Evolutionary conservation across 2,329 filamentous ascomycete species (phyloP).

Genomic region (Claviceps sp.): DNA sequence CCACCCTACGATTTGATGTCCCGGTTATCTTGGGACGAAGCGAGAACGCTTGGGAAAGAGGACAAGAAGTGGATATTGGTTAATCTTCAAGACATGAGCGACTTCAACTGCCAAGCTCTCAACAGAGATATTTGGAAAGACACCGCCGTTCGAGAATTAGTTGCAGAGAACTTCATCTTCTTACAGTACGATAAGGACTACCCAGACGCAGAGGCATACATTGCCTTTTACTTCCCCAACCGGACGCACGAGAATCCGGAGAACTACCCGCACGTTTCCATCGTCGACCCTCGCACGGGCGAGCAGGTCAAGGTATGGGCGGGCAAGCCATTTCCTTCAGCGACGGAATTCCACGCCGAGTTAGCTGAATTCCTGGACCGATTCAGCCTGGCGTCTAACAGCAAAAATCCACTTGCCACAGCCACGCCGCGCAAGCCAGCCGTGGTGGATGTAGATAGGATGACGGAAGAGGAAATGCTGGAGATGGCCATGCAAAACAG

Average conservation of each 20-base stretch:
- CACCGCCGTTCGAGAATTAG: slow-evolving; percentile 57
- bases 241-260: slow-evolving; percentile 64
- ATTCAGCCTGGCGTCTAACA: slow-evolving; percentile 77
- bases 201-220: slow-evolving; percentile 61
- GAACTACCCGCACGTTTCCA: slow-evolving; percentile 90
- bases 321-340: slow-evolving; percentile 61
- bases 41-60: slow-evolving; percentile 73
- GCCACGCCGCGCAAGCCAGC: slow-evolving; percentile 46
- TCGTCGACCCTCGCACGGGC: slow-evolving; percentile 87
- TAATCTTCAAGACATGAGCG: slow-evolving; percentile 84
- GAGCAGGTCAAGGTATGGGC: slow-evolving; percentile 97
- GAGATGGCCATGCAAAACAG: slow-evolving; percentile 89
- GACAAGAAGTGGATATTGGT: slow-evolving; percentile 89
- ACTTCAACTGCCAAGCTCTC: slow-evolving; percentile 88
- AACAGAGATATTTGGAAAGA: slow-evolving; percentile 98
- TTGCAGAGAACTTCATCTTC: slow-evolving; percentile 90
- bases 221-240: slow-evolving; percentile 75
- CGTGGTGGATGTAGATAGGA: slow-evolving; percentile 63
- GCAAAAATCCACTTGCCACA: slow-evolving; percentile 84
- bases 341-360: slow-evolving; percentile 77
- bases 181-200: slow-evolving; percentile 87
- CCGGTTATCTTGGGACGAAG: slow-evolving; percentile 66
- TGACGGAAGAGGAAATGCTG: slow-evolving; percentile 97
- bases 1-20: slow-evolving; percentile 87
- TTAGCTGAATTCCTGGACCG: slow-evolving; percentile 93